Percentiles rank a stretch among this genome's conserved stretches.
Conservation (phyloP, 441 rosid genomes). For the Populus hybrid region DNA sequence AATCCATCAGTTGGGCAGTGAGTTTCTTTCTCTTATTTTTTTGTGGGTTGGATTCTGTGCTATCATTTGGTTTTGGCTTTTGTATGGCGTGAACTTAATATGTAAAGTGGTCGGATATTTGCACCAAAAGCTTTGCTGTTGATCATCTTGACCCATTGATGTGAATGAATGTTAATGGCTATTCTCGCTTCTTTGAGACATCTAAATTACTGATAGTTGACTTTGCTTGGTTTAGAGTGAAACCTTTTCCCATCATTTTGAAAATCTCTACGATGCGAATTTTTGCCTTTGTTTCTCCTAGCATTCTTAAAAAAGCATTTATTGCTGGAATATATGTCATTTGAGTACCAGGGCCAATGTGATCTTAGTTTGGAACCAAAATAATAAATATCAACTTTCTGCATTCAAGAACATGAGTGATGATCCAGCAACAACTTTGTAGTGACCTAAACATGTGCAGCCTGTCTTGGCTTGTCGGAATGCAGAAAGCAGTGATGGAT, state of each 20-base stretch:
- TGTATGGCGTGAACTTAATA: slow-evolving; percentile 14
- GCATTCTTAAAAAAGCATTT: neutral
- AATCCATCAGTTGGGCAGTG: slow-evolving; percentile 70
- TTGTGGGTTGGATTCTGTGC: neutral
- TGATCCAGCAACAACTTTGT: neutral
- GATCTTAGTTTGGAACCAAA: neutral
- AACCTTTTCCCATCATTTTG: neutral
- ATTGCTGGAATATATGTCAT: neutral
- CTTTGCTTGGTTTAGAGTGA: neutral
- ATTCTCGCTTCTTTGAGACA: neutral
- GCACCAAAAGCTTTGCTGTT: slow-evolving; percentile 8
- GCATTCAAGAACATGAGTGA: neutral
- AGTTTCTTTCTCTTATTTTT: slow-evolving; percentile 15
- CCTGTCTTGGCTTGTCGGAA: neutral
- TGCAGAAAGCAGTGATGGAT: neutral
- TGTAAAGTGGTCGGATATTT: slow-evolving; percentile 27
- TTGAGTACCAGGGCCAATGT: neutral
- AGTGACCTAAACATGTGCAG: neutral
- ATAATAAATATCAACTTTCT: no score
- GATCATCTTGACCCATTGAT: slow-evolving; percentile 7
- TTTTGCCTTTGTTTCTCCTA: neutral
- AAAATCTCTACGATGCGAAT: neutral
- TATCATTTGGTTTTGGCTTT: slow-evolving; percentile 4
- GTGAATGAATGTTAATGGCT: slow-evolving; percentile 11
- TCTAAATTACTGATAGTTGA: neutral